Percentiles rank a stretch among this genome's conserved stretches.
Evolutionary conservation across 2,329 filamentous ascomycete genomes (phyloP).

Genomic region (Curvularia sp.): DNA sequence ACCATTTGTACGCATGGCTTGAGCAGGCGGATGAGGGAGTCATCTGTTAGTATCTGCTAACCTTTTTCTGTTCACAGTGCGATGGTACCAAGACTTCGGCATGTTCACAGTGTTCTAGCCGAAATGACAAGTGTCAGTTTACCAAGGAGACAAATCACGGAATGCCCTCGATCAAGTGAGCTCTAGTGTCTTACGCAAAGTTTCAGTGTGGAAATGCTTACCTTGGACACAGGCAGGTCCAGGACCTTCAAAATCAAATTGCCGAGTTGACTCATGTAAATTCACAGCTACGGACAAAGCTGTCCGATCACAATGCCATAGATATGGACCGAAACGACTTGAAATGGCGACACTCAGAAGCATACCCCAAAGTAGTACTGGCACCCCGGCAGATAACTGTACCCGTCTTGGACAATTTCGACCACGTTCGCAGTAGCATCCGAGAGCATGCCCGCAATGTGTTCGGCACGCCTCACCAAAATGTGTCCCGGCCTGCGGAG

Average conservation of each 20-base stretch:
- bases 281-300: slow-evolving; percentile 70
- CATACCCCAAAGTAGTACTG: slow-evolving; percentile 13
- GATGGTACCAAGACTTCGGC: slow-evolving; percentile 96
- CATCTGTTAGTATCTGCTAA: slow-evolving; percentile 19
- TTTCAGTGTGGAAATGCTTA: slow-evolving; percentile 12
- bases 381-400: slow-evolving; percentile 61
- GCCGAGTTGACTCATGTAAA: slow-evolving; percentile 82
- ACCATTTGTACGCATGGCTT: slow-evolving; percentile 3
- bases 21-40: not conserved
- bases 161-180: slow-evolving; percentile 96
- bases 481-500: slow-evolving; percentile 54
- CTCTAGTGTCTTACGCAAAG: slow-evolving; percentile 14
- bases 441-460: slow-evolving; percentile 77
- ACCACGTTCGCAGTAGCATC: slow-evolving; percentile 74
- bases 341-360: slow-evolving; percentile 56
- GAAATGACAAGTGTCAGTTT: slow-evolving; percentile 97
- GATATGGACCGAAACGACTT: slow-evolving; percentile 49
- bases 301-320: slow-evolving; percentile 58
- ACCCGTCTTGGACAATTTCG: slow-evolving; percentile 70
- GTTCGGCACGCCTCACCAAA: slow-evolving; percentile 75
- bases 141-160: slow-evolving; percentile 98
- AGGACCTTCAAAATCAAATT: slow-evolving; percentile 93
- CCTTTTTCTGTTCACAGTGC: slow-evolving; percentile 66
- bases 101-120: slow-evolving; percentile 95
- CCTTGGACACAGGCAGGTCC: slow-evolving; percentile 71